Conservation (phyloP, 441 rosid genomes). For the Rhodomyrtus psidioides region DNA sequence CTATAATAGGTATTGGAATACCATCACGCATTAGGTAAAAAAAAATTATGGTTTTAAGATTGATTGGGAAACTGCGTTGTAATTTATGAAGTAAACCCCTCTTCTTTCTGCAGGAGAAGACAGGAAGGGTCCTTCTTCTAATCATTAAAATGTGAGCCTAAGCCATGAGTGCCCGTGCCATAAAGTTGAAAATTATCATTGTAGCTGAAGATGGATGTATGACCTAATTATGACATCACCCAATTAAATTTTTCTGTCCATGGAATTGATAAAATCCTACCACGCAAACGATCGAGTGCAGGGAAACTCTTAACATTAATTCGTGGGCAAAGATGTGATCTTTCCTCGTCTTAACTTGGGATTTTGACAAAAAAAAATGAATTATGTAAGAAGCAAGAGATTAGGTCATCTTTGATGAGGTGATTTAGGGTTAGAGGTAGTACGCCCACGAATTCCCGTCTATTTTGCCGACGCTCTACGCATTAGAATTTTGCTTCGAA, state of each 20-base stretch:
- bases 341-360: neutral
- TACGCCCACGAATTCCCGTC: neutral
- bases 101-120: neutral
- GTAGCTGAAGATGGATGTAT: neutral
- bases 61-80: neutral
- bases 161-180: neutral
- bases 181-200: neutral
- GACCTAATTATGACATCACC: neutral
- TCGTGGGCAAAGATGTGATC: neutral
- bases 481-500: neutral
- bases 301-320: neutral
- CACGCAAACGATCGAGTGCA: neutral
- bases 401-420: too few relatives aligned
- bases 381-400: too few relatives aligned
- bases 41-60: neutral
- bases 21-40: neutral
- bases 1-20: neutral
- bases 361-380: neutral
- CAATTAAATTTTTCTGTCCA: neutral
- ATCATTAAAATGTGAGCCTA: neutral
- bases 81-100: neutral
- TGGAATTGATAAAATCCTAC: neutral
- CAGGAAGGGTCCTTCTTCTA: neutral
- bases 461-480: neutral
- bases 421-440: neutral